Evolutionary conservation across 2,329 filamentous ascomycete genomes (phyloP).

Genomic region (Fusarium setosum): DNA sequence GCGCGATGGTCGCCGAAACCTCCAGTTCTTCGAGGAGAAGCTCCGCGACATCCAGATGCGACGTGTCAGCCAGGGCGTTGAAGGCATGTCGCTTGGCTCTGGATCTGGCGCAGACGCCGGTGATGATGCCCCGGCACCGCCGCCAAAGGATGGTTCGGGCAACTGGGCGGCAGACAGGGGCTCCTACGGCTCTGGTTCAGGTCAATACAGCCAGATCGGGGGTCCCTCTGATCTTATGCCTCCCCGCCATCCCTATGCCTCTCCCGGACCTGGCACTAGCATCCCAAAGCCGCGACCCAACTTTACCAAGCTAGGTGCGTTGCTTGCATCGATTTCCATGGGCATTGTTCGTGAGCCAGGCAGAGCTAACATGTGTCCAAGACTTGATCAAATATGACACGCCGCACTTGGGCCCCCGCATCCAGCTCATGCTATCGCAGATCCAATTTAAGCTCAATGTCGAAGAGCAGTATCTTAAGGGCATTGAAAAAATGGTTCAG

Average conservation of each 20-base stretch:
- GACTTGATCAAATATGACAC: constrained; percentile 99
- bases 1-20: constrained; percentile 90
- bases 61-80: constrained; percentile 75
- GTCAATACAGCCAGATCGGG: constrained; percentile 67
- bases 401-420: constrained; percentile 92
- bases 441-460: constrained; percentile 99
- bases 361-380: constrained; percentile 50
- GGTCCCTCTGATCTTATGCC: constrained; percentile 82
- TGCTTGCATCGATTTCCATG: constrained; percentile 4
- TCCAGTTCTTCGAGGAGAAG: constrained; percentile 95
- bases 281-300: constrained; percentile 84
- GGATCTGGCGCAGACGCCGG: constrained; percentile 44
- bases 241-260: constrained; percentile 81
- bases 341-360: constrained; percentile 1
- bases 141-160: constrained; percentile 74
- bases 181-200: constrained; percentile 68
- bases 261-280: constrained; percentile 71
- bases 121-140: constrained; percentile 69
- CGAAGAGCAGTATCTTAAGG: constrained; percentile 98
- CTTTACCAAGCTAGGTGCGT: constrained; percentile 93
- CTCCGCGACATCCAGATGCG: constrained; percentile 89
- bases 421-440: constrained; percentile 98
- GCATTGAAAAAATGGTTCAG: constrained; percentile 99
- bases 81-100: constrained; percentile 70
- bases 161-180: constrained; percentile 62